phyloP scores from a whole-genome alignment of 2,329 filamentous ascomycete genomes.

The Cytospora piceae region DNA sequence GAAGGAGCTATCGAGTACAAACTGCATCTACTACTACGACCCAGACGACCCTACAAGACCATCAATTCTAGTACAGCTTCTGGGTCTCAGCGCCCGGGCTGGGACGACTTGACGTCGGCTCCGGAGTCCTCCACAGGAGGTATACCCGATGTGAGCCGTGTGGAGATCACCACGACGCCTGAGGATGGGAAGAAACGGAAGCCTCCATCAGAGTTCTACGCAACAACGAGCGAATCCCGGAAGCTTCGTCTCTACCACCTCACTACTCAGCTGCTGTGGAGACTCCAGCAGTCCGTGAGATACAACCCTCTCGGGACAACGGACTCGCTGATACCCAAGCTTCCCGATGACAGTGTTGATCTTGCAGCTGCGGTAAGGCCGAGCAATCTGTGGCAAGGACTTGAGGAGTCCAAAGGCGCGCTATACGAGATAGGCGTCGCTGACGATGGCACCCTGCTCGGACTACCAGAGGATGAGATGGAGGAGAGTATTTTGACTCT shows the following conservation, averaged over 20 bases:
- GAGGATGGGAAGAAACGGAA: slow-evolving; percentile 16
- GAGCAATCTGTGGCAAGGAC: slow-evolving; percentile 69
- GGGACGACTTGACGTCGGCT: slow-evolving; percentile 3
- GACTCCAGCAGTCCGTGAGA: slow-evolving; percentile 88
- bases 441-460: slow-evolving; percentile 89
- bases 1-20: slow-evolving; percentile 97
- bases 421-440: slow-evolving; percentile 96
- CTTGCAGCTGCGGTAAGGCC: slow-evolving; percentile 52
- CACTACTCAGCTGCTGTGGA: slow-evolving; percentile 93
- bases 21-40: slow-evolving; percentile 82
- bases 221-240: slow-evolving; percentile 63
- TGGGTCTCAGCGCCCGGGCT: slow-evolving; percentile 19
- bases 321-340: slow-evolving; percentile 72
- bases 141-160: slow-evolving; percentile 33
- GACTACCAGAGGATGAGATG: slow-evolving; percentile 87
- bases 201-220: slow-evolving; percentile 18
- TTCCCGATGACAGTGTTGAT: slow-evolving; percentile 66
- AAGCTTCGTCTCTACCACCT: slow-evolving; percentile 87
- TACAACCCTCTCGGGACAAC: slow-evolving; percentile 50
- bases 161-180: slow-evolving; percentile 33
- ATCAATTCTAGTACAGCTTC: slow-evolving; percentile 61
- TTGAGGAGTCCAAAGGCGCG: slow-evolving; percentile 92
- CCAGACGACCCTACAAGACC: slow-evolving; percentile 67
- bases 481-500: slow-evolving; percentile 87
- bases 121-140: background rate